These are phyloP conservation scores for Cladophialophora chaetospira DNA, from an alignment of 2,329 filamentous ascomycete genomes.

Conservation along the genomic window DNA sequence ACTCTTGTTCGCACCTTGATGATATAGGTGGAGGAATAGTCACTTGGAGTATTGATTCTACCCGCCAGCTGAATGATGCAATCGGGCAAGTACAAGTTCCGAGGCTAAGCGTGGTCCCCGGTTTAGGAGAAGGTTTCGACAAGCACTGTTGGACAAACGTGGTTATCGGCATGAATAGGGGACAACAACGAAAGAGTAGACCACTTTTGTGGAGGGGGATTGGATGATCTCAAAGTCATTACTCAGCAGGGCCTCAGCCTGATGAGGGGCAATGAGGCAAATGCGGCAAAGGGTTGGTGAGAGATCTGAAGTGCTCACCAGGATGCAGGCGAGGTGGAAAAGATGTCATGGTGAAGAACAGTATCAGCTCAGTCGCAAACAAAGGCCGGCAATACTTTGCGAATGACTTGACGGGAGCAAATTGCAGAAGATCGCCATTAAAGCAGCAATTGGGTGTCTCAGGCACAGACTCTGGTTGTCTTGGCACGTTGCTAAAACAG, in stretches of 20 bases:
- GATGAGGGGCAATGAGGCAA: background rate
- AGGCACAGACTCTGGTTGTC: background rate
- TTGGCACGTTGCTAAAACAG: background rate
- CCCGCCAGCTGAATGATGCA: background rate
- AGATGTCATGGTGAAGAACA: too few species aligned
- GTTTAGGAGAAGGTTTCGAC: slow-evolving; percentile 2
- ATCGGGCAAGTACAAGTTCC: background rate
- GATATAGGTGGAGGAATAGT: too few species aligned
- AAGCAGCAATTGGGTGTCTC: too few species aligned
- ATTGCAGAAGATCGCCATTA: too few species aligned
- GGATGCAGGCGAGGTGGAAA: too few species aligned
- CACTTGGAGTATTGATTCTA: background rate
- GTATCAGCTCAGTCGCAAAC: too few species aligned
- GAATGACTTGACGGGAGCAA: too few species aligned
- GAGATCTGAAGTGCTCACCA: too few species aligned
- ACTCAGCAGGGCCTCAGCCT: slow-evolving; percentile 2
- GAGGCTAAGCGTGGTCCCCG: background rate
- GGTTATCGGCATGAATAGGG: background rate
- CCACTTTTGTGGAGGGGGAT: too few species aligned
- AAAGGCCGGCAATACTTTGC: too few species aligned
- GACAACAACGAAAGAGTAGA: too few species aligned
- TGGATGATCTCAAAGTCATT: background rate
- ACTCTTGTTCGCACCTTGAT: too few species aligned
- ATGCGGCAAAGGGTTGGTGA: background rate
- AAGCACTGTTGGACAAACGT: background rate